Evolutionary conservation across 345 rosid genomes (phyloP).

Genomic region (Xanthoceras sorbifolium): DNA sequence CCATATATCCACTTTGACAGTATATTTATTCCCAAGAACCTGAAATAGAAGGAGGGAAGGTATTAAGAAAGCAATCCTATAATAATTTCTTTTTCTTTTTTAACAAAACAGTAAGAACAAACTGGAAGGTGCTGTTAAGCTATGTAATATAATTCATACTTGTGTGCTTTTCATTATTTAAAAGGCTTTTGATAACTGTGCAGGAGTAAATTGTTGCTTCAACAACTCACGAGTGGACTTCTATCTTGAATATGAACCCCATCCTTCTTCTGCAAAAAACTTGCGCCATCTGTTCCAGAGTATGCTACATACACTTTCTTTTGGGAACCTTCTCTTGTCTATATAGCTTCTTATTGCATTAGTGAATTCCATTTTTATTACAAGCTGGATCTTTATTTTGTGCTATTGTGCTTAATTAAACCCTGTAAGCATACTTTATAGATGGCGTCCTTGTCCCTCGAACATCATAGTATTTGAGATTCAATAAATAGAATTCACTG

Average conservation of each 20-base stretch:
- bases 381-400: neutral
- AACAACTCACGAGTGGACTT: constrained; percentile 63
- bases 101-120: neutral
- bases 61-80: neutral
- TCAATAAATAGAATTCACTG: neutral
- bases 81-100: neutral
- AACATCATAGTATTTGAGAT: neutral
- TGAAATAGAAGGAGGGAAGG: neutral
- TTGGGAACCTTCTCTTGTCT: neutral
- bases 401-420: neutral
- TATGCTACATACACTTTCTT: constrained; percentile 33
- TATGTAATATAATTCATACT: neutral
- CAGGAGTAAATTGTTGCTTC: constrained; percentile 89
- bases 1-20: neutral
- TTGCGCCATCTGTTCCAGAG: constrained; percentile 92
- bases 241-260: constrained; percentile 84
- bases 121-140: constrained; percentile 3
- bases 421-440: neutral
- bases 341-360: neutral
- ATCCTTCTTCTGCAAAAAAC: constrained; percentile 87
- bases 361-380: neutral
- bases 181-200: constrained; percentile 17
- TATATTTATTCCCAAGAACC: neutral
- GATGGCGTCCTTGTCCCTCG: neutral
- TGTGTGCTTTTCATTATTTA: neutral